Evolutionary conservation across 2,329 filamentous ascomycete genomes (phyloP), one percentile per base, ranked within the genome.

Genomic region (Aspergillus phoenicis): DNA sequence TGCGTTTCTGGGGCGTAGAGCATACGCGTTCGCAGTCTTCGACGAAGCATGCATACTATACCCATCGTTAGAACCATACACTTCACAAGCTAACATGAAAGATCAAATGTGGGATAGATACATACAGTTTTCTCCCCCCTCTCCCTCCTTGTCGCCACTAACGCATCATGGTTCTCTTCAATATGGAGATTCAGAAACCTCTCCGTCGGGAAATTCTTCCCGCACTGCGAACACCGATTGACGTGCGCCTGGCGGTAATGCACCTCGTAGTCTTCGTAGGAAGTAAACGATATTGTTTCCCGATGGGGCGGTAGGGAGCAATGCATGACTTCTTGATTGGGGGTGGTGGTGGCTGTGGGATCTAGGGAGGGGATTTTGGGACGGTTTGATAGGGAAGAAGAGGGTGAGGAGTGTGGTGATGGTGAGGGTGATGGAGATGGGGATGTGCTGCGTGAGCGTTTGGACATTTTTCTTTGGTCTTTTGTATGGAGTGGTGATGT

Each of bases 21-120:
- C 93, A 97, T 73, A 92, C 88, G 66, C 90, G 86, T 61, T 95
- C 91, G 75, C 95, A 99, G 52, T 84, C 88, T 71, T 97, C 90
- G 6, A 97, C 88, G 70, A 98, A 96, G 78, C 95, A 99, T 5
- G 87, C 88, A 77, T 90, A 97, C 87, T 95, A 30, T 8, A 20
- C 11, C 7, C 8, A 17, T 20, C 20, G 20, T 20, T 20, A 20
- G 20, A 20, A 20, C 20, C 20, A 20, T 20, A 20, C 20, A 20
- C 20, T 20, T 20, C 20, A 20, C 20, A 20, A 20, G 20, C 20
- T 20, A 20, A 20, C 20, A 20, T 20, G 20, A n/a, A 17, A 17
- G 8, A 15, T n/a, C 4, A 41, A 41, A 20, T 56, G 15, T 58
- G 47, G n/a, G 41, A 54, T 52, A 20, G 41, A 47, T 26, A 80